Base-by-base conservation (phyloP, 768 basidiomycete genomes). In the Boletus barrowsii region DNA sequence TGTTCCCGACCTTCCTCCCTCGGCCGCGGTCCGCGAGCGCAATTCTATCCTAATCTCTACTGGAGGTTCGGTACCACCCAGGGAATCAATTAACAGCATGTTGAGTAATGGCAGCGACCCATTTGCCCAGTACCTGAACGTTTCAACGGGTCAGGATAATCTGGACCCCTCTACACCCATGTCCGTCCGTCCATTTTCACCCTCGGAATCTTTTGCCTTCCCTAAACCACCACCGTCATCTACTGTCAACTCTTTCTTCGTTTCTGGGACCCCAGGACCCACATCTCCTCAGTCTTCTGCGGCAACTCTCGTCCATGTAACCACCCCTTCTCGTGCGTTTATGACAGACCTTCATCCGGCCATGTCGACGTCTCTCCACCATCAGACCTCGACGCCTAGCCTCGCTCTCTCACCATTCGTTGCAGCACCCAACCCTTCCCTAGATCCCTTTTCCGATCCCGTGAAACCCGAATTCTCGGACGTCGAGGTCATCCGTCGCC, bases 151-250 rank as follows among this genome's bases (percentile, higher is more conserved):
- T 35, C 60, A 58, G 53, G 51, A 50, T 49, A 47, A 53, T 29
- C 42, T 26, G 18, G 65, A 63, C 33, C 62, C 64, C n/a, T 54
- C 64, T 5, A 78, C 82, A 0, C 81, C 83, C 22, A 82, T 86
- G 76, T 82, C 77, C 37, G 83, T 84, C 18, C 81, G 82, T 39
- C 84, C 83, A 3, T 87, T 85, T 72, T 81, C 84, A 0, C 82
- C 83, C 11, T 79, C 80, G 17, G 86, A 88, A 64, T 79, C 81
- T 5, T 88, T 85, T 68, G 69, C 82, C 10, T 88, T 88, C 74
- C 87, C 86, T 3, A 80, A 79, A 51, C 86, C 87, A 3, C 84
- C 83, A 2, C 51, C 36, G 2, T 8, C 42, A 8, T 22, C 46
- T 11, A 11, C 49, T 14, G 10, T 26, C 11, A 50, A 55, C 29